Evolutionary conservation across 176 grass and related monocot genomes (phyloP), one percentile per base, ranked within the genome.

Genomic region (Cymbopogon citratus): DNA sequence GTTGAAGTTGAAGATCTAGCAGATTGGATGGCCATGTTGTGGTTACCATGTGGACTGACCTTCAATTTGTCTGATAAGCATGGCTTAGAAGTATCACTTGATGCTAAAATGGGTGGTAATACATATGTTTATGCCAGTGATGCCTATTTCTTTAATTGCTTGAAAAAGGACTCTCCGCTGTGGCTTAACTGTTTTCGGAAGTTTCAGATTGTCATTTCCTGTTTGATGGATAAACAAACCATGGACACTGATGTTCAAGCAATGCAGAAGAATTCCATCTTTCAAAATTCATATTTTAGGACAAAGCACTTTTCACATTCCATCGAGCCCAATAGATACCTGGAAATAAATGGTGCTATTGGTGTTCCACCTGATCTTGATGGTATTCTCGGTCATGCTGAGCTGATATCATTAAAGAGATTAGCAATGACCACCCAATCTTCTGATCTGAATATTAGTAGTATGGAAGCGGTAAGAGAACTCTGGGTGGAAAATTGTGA

Each of bases 151-250:
- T 72, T 83, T 44, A 12, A 54, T 5, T 56, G 43, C 23, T 65
- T 83, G 66, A 21, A 44, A 36, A 73, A 87, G 7, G 57, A 73
- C 18, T 87, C 80, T 26, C 57, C 29, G 0, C 4, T 83, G 8
- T 87, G 86, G 86, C 31, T n/a, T 25, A 87, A 56, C 0, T 78
- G 18, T 40, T 83, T 87, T 5, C 24, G 4, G 8, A 73, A 83
- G 12, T 78, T 78, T 64, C 74, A 78, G 3, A 73, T 83, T 33
- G 25, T 83, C 26, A 73, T 78, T 5, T 83, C 39, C 33, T 9
- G 66, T 63, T 87, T 8, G 7, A 64, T 64, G 63, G 54, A 49
- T 62, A 19, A 31, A 9, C n/a, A 71, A 49, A 51, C 16, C 48
- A 76, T 39, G 66, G 54, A 72, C 12, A 52, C 0, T 14, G 56